These are phyloP conservation scores for Metschnikowia hibisci DNA, from an alignment of 805 yeast genomes.

Conservation along the genomic window DNA sequence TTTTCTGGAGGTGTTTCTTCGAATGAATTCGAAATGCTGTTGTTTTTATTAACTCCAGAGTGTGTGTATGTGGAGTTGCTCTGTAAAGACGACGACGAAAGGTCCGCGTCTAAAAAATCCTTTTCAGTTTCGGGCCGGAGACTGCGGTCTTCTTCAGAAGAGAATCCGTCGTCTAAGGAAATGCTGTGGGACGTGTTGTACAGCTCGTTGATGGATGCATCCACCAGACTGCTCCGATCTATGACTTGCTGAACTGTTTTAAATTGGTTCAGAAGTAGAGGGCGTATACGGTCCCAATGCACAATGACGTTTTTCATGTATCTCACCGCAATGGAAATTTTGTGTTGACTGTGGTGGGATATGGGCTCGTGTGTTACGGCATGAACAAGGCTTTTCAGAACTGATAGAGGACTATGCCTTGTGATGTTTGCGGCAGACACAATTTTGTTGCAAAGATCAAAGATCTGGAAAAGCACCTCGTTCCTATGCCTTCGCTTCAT, in stretches of 20 bases:
- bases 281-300: constrained; percentile 41
- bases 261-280: constrained; percentile 11
- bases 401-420: constrained; percentile 25
- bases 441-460: constrained; percentile 35
- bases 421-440: constrained; percentile 24
- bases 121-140: background rate
- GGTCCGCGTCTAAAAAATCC: background rate
- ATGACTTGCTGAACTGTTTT: constrained; percentile 16
- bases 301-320: constrained; percentile 51
- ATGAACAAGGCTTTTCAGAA: constrained; percentile 49
- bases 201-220: constrained; percentile 22
- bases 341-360: constrained; percentile 41
- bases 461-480: constrained; percentile 43
- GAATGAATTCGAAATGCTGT: background rate
- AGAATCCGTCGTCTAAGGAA: constrained; percentile 19
- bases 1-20: background rate
- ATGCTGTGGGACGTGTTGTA: constrained; percentile 28
- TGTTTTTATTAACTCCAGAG: background rate
- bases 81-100: constrained; percentile 3
- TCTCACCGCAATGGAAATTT: constrained; percentile 48
- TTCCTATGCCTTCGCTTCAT: constrained; percentile 21
- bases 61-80: constrained; percentile 2
- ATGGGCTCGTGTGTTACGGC: constrained; percentile 51
- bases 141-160: constrained; percentile 10
- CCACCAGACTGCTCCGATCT: constrained; percentile 13